Base-by-base conservation (phyloP, 768 basidiomycete species). In the Rhodotorula babjevae region DNA sequence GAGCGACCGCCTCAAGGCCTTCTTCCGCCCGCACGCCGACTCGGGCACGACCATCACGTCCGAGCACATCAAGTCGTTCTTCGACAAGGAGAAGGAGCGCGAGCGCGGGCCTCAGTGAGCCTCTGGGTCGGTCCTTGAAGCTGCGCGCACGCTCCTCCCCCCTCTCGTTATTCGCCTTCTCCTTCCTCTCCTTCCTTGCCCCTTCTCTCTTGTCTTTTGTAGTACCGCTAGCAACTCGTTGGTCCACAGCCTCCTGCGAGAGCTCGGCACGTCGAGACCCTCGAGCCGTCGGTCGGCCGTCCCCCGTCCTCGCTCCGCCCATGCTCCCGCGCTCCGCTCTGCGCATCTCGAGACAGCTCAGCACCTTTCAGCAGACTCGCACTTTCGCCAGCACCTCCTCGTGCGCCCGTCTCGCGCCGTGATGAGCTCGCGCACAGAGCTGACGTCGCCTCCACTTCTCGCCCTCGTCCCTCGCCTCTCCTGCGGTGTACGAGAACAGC, bases 61-160 rank as follows among this genome's bases (percentile, higher is more conserved):
- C 61, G 76, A 72, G 46, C 47, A 69, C n/a, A 69, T 78, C 18
- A 67, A 77, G 31, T 18, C 50, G 25, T 78, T 78, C 65, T 78
- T 78, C n/a, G 67, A 57, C 31, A 36, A 42, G 27, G 60, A 61
- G n/a, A 42, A 31, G 44, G 42, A 44, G 44, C 25, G 60, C 10
- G n/a, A 19, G 15, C 44, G 40, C n/a, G 27, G 36, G 36, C 36
- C 36, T 36, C 36, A 27, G 7, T 21, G n/a, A 46, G 44, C 44
- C 12, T 12, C 44, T 42, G 44, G 9, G 36, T 11, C 12, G 44
- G 44, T 46, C 44, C 44, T 46, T 11, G 14, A 12, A 15, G 14
- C 44, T 11, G 3, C 44, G 44, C 2, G 36, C 36, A 27, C 59
- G 8, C 16, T 31, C 15, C 55, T n/a, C n/a, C n/a, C n/a, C n/a